Conservation (phyloP, 257 asterid species). For the Penstemon newberryi region DNA sequence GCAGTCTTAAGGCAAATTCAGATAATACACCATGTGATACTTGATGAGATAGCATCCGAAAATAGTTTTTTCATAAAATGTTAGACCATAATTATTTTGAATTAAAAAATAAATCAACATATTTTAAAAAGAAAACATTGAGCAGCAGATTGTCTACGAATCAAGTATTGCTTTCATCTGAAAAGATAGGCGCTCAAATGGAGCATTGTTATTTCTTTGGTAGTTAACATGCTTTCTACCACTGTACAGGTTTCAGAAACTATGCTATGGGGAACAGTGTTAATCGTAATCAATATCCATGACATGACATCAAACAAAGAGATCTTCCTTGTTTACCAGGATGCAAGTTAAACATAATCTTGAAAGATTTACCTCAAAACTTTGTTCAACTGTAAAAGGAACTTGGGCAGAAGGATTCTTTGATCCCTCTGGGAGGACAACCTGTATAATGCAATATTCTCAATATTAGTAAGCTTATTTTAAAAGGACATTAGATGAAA, state of each 20-base stretch:
- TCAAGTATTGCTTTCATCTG: constrained; percentile 16
- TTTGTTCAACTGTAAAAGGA: constrained; percentile 69
- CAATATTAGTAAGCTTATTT: constrained; percentile 26
- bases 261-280: neutral
- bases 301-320: constrained; percentile 10
- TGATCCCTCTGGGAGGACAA: constrained; percentile 97
- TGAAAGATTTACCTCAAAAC: constrained; percentile 63
- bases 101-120: neutral
- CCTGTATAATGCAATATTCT: constrained; percentile 46
- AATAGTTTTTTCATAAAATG: neutral
- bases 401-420: constrained; percentile 65
- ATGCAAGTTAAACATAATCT: constrained; percentile 14
- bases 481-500: constrained; percentile 21
- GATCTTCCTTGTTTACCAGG: constrained; percentile 15
- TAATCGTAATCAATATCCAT: neutral
- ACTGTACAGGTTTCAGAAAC: neutral
- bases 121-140: neutral
- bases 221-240: constrained; percentile 7
- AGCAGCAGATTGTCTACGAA: neutral
- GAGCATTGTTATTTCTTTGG: neutral
- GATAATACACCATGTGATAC: constrained; percentile 2
- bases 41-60: neutral
- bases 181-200: constrained; percentile 3
- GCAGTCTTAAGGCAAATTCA: constrained; percentile 15
- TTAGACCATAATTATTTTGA: neutral